These are phyloP conservation scores for Acanthamoeba culbertsoni DNA, from an alignment of 208 protist genomes.

Conservation along the genomic window DNA sequence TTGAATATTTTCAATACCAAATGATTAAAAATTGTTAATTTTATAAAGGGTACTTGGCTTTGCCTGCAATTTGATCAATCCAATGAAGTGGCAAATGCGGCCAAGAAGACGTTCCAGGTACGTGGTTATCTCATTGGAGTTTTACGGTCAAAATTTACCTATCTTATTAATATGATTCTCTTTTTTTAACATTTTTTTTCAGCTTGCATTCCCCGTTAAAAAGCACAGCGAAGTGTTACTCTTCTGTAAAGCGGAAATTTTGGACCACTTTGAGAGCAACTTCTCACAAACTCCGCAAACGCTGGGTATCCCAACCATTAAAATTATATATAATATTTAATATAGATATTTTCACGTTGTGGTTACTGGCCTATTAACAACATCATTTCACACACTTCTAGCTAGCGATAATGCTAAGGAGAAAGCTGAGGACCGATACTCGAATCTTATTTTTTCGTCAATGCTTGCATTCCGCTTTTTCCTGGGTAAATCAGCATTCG, in stretches of 20 bases:
- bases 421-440: slow-evolving; percentile 49
- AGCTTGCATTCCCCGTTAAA: neutral
- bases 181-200: neutral
- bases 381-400: neutral
- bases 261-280: slow-evolving; percentile 25
- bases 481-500: neutral
- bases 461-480: slow-evolving; percentile 45
- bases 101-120: slow-evolving; percentile 49
- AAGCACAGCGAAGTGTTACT: slow-evolving; percentile 51
- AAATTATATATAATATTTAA: neutral
- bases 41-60: slow-evolving; percentile 8
- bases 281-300: slow-evolving; percentile 34
- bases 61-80: slow-evolving; percentile 58
- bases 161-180: neutral
- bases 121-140: neutral
- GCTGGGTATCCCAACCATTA: neutral
- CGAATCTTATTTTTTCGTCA: slow-evolving; percentile 46
- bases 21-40: neutral
- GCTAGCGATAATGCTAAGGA: neutral
- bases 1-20: neutral
- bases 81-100: neutral
- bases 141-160: neutral
- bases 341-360: neutral
- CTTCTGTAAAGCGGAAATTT: slow-evolving; percentile 37
- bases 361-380: no score